Percentiles rank a stretch among this genome's conserved stretches.
Evolutionary conservation across 345 rosid genomes (phyloP).

Genomic region (Brassica rapa): DNA sequence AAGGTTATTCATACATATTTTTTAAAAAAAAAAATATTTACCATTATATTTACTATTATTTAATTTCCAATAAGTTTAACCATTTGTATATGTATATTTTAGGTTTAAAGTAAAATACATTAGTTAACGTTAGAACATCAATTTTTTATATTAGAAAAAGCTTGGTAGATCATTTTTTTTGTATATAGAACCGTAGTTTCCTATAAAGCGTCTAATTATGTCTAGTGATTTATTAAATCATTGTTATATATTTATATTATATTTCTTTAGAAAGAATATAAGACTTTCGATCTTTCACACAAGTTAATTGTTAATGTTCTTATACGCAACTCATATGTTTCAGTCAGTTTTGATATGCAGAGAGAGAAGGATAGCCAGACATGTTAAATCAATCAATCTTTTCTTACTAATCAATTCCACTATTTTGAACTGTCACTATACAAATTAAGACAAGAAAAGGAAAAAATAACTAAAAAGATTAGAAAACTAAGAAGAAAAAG

Average conservation of each 20-base stretch:
- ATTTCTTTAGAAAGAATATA: background rate
- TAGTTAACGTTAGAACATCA: no score
- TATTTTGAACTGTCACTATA: background rate
- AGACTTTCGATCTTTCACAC: background rate
- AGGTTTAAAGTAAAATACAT: no score
- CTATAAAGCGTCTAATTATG: no score
- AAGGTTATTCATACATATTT: no score
- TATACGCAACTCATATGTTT: background rate
- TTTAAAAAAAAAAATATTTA: no score
- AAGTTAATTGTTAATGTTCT: background rate
- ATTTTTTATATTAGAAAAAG: no score
- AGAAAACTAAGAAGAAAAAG: background rate
- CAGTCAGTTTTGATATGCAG: background rate
- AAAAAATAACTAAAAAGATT: background rate
- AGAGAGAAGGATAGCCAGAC: background rate
- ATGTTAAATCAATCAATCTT: constrained; percentile 1
- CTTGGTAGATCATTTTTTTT: no score
- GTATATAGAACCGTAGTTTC: no score
- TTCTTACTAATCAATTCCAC: background rate
- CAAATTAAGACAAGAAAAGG: background rate
- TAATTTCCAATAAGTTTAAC: no score
- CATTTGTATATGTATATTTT: no score
- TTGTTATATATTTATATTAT: background rate
- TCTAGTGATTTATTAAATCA: no score
- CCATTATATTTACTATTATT: no score